Percentiles rank a stretch among this genome's conserved stretches.
These are phyloP conservation scores for Arabidopsis hybrid DNA, from an alignment of 441 rosid species.

Conservation along the genomic window DNA sequence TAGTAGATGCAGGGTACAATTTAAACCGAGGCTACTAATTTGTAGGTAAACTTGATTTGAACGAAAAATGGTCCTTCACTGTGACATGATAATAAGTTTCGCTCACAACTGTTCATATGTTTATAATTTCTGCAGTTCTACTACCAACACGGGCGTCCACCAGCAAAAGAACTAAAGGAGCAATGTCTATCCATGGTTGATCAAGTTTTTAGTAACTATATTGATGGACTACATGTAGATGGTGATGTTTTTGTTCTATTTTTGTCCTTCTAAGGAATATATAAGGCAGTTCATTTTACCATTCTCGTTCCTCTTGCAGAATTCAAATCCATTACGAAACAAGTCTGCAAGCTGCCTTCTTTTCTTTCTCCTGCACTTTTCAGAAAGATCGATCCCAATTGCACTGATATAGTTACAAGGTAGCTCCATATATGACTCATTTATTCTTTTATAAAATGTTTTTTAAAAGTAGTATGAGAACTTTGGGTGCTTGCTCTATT, in stretches of 20 bases:
- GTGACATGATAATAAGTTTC: neutral
- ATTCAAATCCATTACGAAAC: constrained; percentile 63
- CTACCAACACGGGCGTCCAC: constrained; percentile 64
- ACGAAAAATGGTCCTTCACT: neutral
- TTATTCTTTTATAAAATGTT: neutral
- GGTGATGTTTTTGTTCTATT: constrained; percentile 49
- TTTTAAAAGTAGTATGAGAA: neutral
- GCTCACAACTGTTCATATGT: neutral
- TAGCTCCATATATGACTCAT: constrained; percentile 33
- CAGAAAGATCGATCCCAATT: constrained; percentile 57
- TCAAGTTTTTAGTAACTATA: constrained; percentile 51
- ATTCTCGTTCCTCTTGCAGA: constrained; percentile 50
- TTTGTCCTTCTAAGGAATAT: constrained; percentile 2
- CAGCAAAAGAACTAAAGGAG: constrained; percentile 61
- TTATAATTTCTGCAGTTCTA: constrained; percentile 55
- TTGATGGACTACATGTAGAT: constrained; percentile 57
- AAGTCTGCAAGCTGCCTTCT: constrained; percentile 72
- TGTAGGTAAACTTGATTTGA: constrained; percentile 13
- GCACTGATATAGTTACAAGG: constrained; percentile 62
- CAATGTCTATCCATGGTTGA: constrained; percentile 54
- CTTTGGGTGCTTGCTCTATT: neutral
- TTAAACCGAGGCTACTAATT: neutral
- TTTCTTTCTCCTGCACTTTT: constrained; percentile 63
- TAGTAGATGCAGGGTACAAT: constrained; percentile 4
- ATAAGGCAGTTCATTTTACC: constrained; percentile 8